These are phyloP conservation scores for Pontederia crassipes DNA, from an alignment of 176 grass and related monocot species.

Conservation along the genomic window DNA sequence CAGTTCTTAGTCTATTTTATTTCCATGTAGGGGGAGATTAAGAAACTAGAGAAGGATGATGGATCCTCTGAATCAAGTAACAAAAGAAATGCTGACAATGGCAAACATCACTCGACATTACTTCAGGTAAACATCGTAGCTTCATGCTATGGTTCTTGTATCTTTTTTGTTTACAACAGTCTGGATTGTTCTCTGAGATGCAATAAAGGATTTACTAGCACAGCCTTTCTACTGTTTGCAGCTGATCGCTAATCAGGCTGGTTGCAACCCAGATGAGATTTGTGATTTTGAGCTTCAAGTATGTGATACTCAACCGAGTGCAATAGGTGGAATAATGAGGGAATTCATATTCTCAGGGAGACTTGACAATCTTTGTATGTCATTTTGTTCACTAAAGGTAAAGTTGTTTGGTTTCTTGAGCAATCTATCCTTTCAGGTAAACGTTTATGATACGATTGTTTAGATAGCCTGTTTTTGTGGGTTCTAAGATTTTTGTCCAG, in stretches of 20 bases:
- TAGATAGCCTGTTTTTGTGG: too few relatives aligned
- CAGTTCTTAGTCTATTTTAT: too few relatives aligned
- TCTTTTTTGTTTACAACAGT: too few relatives aligned
- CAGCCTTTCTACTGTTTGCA: slow-evolving; percentile 11
- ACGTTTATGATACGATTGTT: too few relatives aligned
- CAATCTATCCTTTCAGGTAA: too few relatives aligned
- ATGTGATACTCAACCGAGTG: slow-evolving; percentile 88
- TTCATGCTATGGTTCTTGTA: too few relatives aligned
- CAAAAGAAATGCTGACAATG: slow-evolving; percentile 28
- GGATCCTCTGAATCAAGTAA: slow-evolving; percentile 33
- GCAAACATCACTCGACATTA: slow-evolving; percentile 63
- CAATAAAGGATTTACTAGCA: too few relatives aligned
- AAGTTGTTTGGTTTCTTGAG: too few relatives aligned
- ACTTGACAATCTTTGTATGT: slow-evolving; percentile 99
- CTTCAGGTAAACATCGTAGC: slow-evolving; percentile 42
- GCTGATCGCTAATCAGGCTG: slow-evolving; percentile 71
- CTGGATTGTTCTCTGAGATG: too few relatives aligned
- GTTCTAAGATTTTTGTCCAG: too few relatives aligned
- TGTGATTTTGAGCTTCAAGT: slow-evolving; percentile 92
- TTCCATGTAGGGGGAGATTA: slow-evolving; percentile 39
- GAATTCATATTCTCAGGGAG: slow-evolving; percentile 97
- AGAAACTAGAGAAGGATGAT: slow-evolving; percentile 48
- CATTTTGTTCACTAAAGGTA: slow-evolving; percentile 89
- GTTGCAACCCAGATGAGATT: slow-evolving; percentile 66
- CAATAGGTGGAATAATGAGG: slow-evolving; percentile 70